A percentile compares a stretch with the other conserved stretches of the same genome.
Evolutionary conservation across 164 flowering plant genomes (phyloP).

Genomic region (Vitis rupestris): DNA sequence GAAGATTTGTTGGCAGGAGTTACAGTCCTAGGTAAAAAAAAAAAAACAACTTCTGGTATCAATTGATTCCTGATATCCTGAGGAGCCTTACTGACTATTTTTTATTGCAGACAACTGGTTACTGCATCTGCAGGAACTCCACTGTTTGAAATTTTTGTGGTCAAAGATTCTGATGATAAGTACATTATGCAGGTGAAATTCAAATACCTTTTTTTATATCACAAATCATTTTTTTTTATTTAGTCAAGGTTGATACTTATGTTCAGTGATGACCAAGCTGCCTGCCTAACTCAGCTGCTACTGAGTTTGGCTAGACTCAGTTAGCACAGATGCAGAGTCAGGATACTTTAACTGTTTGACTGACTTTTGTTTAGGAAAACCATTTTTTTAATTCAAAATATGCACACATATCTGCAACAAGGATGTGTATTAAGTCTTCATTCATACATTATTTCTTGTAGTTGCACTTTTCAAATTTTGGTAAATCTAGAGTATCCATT

Average conservation of each 20-base stretch:
- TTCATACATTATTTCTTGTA: too few relatives aligned
- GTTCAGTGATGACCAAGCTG: neutral
- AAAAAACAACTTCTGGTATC: neutral
- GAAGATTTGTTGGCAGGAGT: constrained; percentile 82
- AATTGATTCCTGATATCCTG: neutral
- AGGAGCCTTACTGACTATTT: constrained; percentile 8
- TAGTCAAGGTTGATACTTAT: neutral
- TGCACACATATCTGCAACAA: too few relatives aligned
- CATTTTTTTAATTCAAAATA: too few relatives aligned
- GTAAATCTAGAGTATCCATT: too few relatives aligned
- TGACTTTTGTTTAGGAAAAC: too few relatives aligned
- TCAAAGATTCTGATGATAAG: constrained; percentile 58
- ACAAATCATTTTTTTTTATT: neutral
- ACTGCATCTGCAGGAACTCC: constrained; percentile 85
- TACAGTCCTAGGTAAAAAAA: constrained; percentile 77
- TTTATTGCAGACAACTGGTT: constrained; percentile 77
- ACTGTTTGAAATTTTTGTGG: constrained; percentile 86
- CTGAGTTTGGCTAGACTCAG: neutral
- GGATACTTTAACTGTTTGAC: too few relatives aligned
- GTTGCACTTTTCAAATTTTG: too few relatives aligned
- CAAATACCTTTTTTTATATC: neutral
- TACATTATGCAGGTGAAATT: constrained; percentile 76
- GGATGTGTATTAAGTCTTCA: too few relatives aligned
- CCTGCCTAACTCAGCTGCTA: neutral
- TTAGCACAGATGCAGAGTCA: neutral